Conservation (phyloP, 139 green algal species). For the Coelastrella sp. region DNA sequence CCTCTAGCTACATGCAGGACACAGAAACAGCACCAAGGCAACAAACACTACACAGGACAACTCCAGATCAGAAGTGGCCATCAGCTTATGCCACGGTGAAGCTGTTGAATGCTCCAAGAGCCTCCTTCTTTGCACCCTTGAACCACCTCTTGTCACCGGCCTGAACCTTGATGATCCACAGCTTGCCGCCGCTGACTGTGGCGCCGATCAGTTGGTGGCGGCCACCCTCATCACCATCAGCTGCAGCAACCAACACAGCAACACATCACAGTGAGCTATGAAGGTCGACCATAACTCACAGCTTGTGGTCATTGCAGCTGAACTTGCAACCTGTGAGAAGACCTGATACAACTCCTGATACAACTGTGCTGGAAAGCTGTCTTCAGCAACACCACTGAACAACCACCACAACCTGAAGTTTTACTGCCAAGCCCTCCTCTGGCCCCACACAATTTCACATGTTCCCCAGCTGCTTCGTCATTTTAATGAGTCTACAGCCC, state of each 20-base stretch:
- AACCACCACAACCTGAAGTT: no score
- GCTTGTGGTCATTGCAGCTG: background rate
- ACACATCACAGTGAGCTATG: background rate
- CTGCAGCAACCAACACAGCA: slow-evolving; percentile 49
- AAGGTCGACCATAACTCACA: background rate
- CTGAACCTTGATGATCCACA: slow-evolving; percentile 92
- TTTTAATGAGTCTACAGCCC: no score
- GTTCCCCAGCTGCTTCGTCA: no score
- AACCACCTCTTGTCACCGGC: slow-evolving; percentile 97
- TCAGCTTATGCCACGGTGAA: slow-evolving; percentile 88
- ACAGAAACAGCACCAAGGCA: background rate
- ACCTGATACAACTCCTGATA: no score
- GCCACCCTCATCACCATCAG: slow-evolving; percentile 97
- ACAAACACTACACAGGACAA: background rate
- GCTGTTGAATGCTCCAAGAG: slow-evolving; percentile 68
- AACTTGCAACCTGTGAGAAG: background rate
- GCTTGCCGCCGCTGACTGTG: slow-evolving; percentile 86
- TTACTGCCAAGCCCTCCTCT: no score
- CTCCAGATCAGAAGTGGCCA: background rate
- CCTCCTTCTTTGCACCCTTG: slow-evolving; percentile 89
- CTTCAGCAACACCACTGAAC: no score
- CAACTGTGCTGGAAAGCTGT: no score
- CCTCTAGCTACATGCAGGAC: background rate
- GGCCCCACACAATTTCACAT: no score
- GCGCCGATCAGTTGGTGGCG: slow-evolving; percentile 96